A percentile compares a stretch with the other conserved stretches of the same genome.
Evolutionary conservation across 129 eudicot species (phyloP).

Genomic region (Centella asiatica): DNA sequence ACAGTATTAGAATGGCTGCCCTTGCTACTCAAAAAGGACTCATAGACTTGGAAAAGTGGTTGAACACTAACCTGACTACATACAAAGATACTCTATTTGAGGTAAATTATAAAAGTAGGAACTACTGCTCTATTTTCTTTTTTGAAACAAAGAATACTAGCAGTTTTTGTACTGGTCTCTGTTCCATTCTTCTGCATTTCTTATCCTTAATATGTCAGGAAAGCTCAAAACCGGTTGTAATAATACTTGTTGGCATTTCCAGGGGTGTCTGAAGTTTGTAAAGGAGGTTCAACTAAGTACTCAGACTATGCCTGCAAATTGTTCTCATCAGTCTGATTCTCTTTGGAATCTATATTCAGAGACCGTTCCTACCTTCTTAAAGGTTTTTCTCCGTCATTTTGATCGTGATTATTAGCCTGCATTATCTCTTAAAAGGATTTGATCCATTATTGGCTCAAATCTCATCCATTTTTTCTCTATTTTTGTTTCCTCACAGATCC

Average conservation of each 20-base stretch:
- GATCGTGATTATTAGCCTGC: background rate
- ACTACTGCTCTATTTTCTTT: background rate
- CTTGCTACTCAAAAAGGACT: conserved; percentile 72
- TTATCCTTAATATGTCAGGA: background rate
- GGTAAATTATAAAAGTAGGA: conserved; percentile 29
- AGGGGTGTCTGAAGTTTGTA: conserved; percentile 76
- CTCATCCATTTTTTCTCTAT: background rate
- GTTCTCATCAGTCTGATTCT: conserved; percentile 49
- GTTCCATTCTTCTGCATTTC: background rate
- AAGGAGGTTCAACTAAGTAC: conserved; percentile 58
- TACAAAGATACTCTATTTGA: conserved; percentile 56
- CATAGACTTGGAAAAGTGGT: conserved; percentile 79
- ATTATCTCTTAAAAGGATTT: too few relatives aligned
- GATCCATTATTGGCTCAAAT: too few relatives aligned
- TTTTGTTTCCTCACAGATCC: conserved; percentile 34
- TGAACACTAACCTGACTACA: conserved; percentile 42
- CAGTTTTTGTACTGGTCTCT: background rate
- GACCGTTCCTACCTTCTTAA: conserved; percentile 51
- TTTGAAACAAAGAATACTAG: background rate
- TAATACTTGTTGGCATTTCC: conserved; percentile 11
- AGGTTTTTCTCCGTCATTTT: conserved; percentile 36
- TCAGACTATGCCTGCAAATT: conserved; percentile 47
- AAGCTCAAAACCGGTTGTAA: background rate
- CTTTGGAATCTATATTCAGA: conserved; percentile 48
- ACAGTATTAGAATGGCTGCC: conserved; percentile 70